These are phyloP conservation scores for Fragosphaeria purpurea DNA, from an alignment of 2,329 filamentous ascomycete genomes.

Conservation along the genomic window DNA sequence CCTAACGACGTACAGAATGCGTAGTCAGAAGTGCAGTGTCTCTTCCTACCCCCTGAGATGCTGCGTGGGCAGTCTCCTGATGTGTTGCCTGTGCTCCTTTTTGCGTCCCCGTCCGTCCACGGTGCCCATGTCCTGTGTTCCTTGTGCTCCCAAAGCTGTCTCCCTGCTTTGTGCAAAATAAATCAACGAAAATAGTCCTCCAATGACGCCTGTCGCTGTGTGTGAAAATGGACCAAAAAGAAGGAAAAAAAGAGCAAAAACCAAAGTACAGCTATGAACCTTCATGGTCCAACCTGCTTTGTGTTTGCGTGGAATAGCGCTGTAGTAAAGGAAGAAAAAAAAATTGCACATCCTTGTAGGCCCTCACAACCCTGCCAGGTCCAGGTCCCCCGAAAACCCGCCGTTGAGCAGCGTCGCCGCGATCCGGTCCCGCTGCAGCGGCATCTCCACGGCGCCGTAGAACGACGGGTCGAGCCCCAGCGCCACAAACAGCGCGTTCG, in stretches of 20 bases:
- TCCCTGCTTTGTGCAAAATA: neutral
- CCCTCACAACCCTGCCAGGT: conserved; percentile 28
- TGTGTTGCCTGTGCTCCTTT: neutral
- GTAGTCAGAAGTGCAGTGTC: too few species aligned
- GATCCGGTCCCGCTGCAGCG: conserved; percentile 49
- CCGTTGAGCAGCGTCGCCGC: conserved; percentile 56
- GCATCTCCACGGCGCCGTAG: conserved; percentile 46
- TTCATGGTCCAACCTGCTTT: too few species aligned
- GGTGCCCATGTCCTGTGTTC: neutral
- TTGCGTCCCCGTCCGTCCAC: neutral
- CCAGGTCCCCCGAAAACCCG: conserved; percentile 54
- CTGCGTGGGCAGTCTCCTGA: too few species aligned
- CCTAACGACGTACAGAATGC: too few species aligned
- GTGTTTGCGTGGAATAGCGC: too few species aligned
- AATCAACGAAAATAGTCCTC: neutral
- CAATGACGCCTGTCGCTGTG: conserved; percentile 6
- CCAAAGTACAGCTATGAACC: neutral
- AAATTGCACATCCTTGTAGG: neutral
- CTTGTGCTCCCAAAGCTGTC: neutral
- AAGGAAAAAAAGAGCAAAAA: neutral
- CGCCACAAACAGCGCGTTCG: conserved; percentile 57
- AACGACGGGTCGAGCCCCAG: conserved; percentile 42
- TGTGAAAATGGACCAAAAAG: neutral
- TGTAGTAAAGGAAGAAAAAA: neutral
- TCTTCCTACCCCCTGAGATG: too few species aligned